Evolutionary conservation across 1,284 basidiomycete species (phyloP), one percentile per base, ranked within the genome.

Genomic region (Inonotus obliquus): DNA sequence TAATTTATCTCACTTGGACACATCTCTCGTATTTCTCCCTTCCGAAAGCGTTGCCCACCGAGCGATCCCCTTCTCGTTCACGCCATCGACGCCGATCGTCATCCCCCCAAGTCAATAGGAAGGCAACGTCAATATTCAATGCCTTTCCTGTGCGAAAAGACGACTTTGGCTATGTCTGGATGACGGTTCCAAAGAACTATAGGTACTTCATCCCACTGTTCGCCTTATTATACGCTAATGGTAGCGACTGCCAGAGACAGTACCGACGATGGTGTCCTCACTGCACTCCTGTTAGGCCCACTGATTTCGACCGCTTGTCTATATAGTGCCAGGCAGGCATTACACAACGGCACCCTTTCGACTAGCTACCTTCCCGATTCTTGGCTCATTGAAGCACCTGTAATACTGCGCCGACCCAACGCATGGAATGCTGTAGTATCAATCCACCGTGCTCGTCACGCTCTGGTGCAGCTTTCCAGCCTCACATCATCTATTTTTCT

Each of bases 181-280:
- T 92, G 91, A 89, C 91, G n/a, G 89, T 92, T 9, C 87, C 89
- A 0, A 91, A 91, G 72, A 91, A 92, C 68, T 93, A 91, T 69
- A 79, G 90, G 90, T 89, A 64, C 32, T 76, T 68, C 35, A 48
- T 64, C 57, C 23, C 29, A 27, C 25, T 48, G 47, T 6, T 55
- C 44, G 53, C 19, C 48, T 25, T n/a, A 29, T 21, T 23, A 45
- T 25, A 9, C 23, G 37, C 44, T 41, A 13, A 27, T 52, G n/a
- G 54, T 44, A 44, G 17, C 45, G 1, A 32, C 41, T 19, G 29
- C 17, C 69, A 93, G 92, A 67, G 85, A 91, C 62, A 89, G 87
- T 53, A 75, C 82, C 9, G 93, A 95, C 71, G 93, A 96, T 70
- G 94, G 94, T 3, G 85, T 89, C 27, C 76, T 92, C 64, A 93